Conservation (phyloP, 192 early-diverging fungal genomes). For the Coemansia sp. region DNA sequence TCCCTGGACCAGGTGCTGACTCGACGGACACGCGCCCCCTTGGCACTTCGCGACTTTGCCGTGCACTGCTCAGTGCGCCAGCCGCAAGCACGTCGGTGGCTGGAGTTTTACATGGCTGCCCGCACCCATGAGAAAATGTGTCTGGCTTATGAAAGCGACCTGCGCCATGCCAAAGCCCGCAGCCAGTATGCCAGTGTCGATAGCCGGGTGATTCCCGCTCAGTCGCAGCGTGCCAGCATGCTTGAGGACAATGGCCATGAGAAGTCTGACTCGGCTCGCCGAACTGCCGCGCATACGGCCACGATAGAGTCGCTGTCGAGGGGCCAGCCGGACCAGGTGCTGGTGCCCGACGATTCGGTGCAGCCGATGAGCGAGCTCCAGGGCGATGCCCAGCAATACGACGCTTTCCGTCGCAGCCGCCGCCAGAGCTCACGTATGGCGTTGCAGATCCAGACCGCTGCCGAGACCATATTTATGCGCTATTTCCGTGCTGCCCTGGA, state of each 20-base stretch:
- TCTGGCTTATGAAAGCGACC: conserved; percentile 49
- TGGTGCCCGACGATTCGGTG: conserved; percentile 11
- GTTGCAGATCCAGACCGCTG: conserved; percentile 52
- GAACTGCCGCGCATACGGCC: conserved; percentile 35
- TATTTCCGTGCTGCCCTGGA: conserved; percentile 54
- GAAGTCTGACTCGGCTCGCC: conserved; percentile 13
- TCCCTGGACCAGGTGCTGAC: conserved; percentile 56
- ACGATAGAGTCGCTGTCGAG: conserved; percentile 46
- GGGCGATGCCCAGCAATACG: not conserved
- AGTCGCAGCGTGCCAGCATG: conserved; percentile 4
- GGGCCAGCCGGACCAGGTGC: conserved; percentile 16
- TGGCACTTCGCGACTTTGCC: conserved; percentile 53
- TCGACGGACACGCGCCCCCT: conserved; percentile 40
- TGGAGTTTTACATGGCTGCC: conserved; percentile 56
- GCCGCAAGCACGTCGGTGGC: conserved; percentile 54
- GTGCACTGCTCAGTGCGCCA: conserved; percentile 54
- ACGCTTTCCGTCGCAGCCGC: conserved; percentile 31
- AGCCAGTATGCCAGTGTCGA: conserved; percentile 45
- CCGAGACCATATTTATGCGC: conserved; percentile 49
- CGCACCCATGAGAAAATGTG: conserved; percentile 55
- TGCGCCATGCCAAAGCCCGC: conserved; percentile 50
- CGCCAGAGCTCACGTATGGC: conserved; percentile 53
- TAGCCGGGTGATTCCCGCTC: conserved; percentile 8
- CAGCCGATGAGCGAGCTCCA: conserved; percentile 6
- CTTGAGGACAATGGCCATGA: conserved; percentile 9